These are phyloP conservation scores for Pyrrhoderma noxium DNA, from an alignment of 1,284 basidiomycete genomes.

Conservation along the genomic window DNA sequence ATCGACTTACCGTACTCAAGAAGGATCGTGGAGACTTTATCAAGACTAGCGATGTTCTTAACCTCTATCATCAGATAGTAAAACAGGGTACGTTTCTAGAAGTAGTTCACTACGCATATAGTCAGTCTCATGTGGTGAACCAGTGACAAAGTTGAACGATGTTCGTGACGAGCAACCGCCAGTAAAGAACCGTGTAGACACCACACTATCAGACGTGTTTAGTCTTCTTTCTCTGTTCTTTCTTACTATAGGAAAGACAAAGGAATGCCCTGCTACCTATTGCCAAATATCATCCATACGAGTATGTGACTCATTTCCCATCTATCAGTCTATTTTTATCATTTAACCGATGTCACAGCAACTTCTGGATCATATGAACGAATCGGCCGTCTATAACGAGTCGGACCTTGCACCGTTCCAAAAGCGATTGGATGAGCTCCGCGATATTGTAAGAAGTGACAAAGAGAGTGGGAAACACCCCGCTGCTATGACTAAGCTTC, in stretches of 20 bases:
- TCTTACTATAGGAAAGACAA: conserved; percentile 88
- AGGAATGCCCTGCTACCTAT: conserved; percentile 88
- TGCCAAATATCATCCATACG: conserved; percentile 91
- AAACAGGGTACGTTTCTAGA: conserved; percentile 68
- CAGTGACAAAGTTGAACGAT: conserved; percentile 89
- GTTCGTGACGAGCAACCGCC: conserved; percentile 75
- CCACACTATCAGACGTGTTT: conserved; percentile 90
- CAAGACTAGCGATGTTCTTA: conserved; percentile 88
- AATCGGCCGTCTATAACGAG: conserved; percentile 89
- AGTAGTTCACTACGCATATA: background rate
- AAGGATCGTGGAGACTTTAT: conserved; percentile 85
- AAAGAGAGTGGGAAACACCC: conserved; percentile 79
- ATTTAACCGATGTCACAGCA: conserved; percentile 44
- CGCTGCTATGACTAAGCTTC: conserved; percentile 81
- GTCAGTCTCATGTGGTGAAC: conserved; percentile 8
- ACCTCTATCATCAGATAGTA: conserved; percentile 89
- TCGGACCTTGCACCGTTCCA: conserved; percentile 82
- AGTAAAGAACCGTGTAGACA: conserved; percentile 86
- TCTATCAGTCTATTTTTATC: conserved; percentile 2
- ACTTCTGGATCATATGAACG: conserved; percentile 90
- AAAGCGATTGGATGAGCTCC: conserved; percentile 69
- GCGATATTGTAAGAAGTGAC: conserved; percentile 78
- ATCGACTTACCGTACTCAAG: conserved; percentile 82
- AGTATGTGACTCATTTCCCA: conserved; percentile 41
- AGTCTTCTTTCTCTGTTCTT: conserved; percentile 87